Evolutionary conservation across 2,329 filamentous ascomycete species (phyloP).

Genomic region (Zalaria obscura): DNA sequence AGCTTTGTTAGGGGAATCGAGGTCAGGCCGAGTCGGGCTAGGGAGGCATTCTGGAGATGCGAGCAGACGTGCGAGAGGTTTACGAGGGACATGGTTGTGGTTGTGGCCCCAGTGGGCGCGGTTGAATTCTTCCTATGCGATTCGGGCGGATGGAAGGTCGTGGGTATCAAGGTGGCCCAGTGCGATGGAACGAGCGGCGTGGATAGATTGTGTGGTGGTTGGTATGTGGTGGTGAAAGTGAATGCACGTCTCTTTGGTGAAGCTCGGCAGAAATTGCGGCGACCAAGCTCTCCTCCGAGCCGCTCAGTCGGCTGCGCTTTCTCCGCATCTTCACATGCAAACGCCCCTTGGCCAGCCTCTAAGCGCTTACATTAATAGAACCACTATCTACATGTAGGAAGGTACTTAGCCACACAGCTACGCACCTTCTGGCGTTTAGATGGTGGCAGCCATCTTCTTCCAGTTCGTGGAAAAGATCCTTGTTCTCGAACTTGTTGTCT

Average conservation of each 20-base stretch:
- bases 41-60: constrained; percentile 79
- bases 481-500: constrained; percentile 6
- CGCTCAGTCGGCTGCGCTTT: neutral
- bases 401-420: too few species aligned
- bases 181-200: neutral
- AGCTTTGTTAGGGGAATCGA: constrained; percentile 70
- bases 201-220: neutral
- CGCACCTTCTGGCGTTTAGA: neutral
- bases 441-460: constrained; percentile 1
- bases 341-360: neutral
- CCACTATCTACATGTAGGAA: too few species aligned
- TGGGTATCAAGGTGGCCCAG: too few species aligned
- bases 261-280: neutral
- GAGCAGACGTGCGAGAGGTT: constrained; percentile 72
- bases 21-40: constrained; percentile 70
- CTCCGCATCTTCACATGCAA: neutral
- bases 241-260: neutral
- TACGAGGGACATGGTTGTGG: constrained; percentile 50
- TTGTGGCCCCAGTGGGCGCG: constrained; percentile 4
- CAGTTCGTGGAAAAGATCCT: constrained; percentile 7
- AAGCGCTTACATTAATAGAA: neutral
- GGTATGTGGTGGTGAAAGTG: neutral
- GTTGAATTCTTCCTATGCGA: neutral
- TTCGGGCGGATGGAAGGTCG: too few species aligned
- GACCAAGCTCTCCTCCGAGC: neutral